Base-by-base conservation (phyloP, 306 rosid genomes). In the Castanea sativa region DNA sequence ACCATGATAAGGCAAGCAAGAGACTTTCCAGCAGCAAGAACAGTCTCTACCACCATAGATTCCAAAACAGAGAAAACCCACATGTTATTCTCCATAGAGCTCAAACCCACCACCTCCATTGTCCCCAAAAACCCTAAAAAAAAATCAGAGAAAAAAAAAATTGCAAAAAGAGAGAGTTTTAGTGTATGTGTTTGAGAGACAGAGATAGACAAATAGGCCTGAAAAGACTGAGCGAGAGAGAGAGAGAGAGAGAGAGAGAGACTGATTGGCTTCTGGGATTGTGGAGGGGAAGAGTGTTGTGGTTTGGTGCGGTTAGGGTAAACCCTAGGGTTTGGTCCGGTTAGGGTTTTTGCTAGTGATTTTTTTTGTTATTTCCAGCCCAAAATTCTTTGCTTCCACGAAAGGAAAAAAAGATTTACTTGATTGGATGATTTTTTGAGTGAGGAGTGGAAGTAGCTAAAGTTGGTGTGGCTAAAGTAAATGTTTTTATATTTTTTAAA, bases 331-430 rank as follows among this genome's bases (percentile, higher is more conserved):
- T 80, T 83, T 69, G 85, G 88, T 87, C 79, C 81, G 87, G 80
- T 88, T 92, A 88, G 97, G 97, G 91, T 83, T 90, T 85, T 53
- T 49, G 53, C 16, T 11, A 49, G 53, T 49, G 53, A 10, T 13
- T 49, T 49, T 49, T 49, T 49, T 49, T 49, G 14, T 49, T 49
- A 49, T 49, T 49, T 11, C 53, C 53, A 49, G 16, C 4, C 4
- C 16, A 49, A 49, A 10, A 49, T 49, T 49, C 53, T 49, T 11
- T 49, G 53, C 53, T 49, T 49, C 53, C 53, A 49, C 53, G 53
- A 49, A 49, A 49, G 16, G 53, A 49, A 49, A 49, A 49, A 35
- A 49, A 0, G 1, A 45, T 3, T 0, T 8, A 38, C 45, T 49
- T 49, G 15, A 49, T 49, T 49, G 5, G 1, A 10, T 3, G 53